Conservation (phyloP, 495 filamentous ascomycete genomes). For the Aspergillus wentii region DNA sequence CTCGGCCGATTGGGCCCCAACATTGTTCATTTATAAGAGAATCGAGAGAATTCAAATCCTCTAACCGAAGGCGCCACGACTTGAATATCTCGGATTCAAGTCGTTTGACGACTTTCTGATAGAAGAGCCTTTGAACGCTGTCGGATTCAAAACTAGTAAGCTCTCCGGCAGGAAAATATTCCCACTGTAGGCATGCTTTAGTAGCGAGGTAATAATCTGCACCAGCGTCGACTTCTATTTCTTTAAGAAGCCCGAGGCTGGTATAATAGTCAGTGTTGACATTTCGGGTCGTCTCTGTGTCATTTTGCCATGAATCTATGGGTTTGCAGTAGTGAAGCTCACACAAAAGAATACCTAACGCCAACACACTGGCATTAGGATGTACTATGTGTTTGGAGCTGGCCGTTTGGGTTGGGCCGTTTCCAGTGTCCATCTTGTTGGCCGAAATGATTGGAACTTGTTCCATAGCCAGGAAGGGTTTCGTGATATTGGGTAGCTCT, state of each 20-base stretch:
- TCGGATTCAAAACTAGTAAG: conserved; percentile 19
- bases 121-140: conserved; percentile 27
- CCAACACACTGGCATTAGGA: conserved; percentile 26
- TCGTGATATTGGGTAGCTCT: conserved; percentile 25
- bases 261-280: conserved; percentile 27
- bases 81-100: conserved; percentile 30
- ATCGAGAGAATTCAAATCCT: conserved; percentile 24
- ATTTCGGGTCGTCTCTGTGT: conserved; percentile 13
- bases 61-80: conserved; percentile 24
- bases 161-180: conserved; percentile 24
- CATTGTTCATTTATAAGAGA: conserved; percentile 20
- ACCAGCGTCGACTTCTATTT: conserved; percentile 24
- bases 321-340: conserved; percentile 31
- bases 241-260: conserved; percentile 20
- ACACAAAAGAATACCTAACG: conserved; percentile 29
- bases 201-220: conserved; percentile 30
- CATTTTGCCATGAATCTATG: conserved; percentile 21
- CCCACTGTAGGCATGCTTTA: conserved; percentile 25
- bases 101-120: conserved; percentile 30
- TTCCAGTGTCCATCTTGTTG: conserved; percentile 10
- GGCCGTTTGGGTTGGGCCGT: conserved; percentile 11
- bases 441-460: conserved; percentile 23
- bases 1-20: conserved; percentile 22
- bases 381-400: conserved; percentile 19
- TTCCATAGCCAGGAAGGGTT: conserved; percentile 23